Conservation (phyloP, 257 asterid species). For the Nemophila menziesii region DNA sequence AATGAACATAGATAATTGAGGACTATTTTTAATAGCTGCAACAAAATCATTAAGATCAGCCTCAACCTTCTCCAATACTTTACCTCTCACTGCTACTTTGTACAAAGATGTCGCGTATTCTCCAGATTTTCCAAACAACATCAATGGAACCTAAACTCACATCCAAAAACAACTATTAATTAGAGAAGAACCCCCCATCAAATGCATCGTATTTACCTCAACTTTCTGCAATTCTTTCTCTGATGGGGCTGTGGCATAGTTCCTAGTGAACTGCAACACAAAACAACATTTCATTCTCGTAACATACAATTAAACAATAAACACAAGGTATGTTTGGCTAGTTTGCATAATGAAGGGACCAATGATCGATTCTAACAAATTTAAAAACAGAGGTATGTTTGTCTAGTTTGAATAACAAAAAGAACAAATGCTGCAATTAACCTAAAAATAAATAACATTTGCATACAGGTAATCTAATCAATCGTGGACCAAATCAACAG, state of each 20-base stretch:
- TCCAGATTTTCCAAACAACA: constrained; percentile 74
- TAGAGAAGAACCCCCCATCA: no score
- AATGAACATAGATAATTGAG: constrained; percentile 64
- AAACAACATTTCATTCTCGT: background rate
- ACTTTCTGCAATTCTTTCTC: constrained; percentile 44
- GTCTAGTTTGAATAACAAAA: no score
- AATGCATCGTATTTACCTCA: constrained; percentile 31
- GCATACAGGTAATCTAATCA: no score
- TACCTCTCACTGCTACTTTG: constrained; percentile 71
- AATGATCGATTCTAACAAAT: no score
- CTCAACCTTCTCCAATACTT: constrained; percentile 72
- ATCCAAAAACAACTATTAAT: constrained; percentile 3
- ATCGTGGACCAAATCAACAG: background rate
- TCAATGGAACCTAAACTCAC: constrained; percentile 58
- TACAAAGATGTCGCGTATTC: constrained; percentile 91
- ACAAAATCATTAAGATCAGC: constrained; percentile 57
- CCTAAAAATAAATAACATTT: no score
- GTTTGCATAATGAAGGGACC: no score
- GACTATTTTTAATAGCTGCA: constrained; percentile 72
- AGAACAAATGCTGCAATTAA: no score
- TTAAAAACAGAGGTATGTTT: no score
- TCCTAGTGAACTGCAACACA: constrained; percentile 46
- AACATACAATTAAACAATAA: background rate
- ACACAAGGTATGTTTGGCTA: no score
- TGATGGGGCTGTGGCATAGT: constrained; percentile 36